These are phyloP conservation scores for Colletotrichum sp. DNA, from an alignment of 2,329 filamentous ascomycete genomes.

Conservation along the genomic window DNA sequence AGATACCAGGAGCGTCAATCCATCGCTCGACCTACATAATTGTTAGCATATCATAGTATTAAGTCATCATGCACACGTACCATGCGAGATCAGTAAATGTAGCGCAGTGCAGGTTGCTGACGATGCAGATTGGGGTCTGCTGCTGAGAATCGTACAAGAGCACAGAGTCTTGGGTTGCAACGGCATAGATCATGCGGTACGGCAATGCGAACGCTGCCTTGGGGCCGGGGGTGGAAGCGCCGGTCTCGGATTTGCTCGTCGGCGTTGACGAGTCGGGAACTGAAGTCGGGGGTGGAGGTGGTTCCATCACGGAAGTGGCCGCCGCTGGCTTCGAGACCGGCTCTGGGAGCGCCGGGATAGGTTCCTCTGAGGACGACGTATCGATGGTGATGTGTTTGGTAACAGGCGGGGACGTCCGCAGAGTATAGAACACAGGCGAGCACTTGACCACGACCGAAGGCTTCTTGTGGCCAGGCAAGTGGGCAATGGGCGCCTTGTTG, in stretches of 20 bases:
- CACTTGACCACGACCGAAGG: constrained; percentile 95
- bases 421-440: constrained; percentile 86
- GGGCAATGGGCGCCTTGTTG: constrained; percentile 94
- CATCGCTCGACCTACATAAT: constrained; percentile 51
- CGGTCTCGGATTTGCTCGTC: constrained; percentile 44
- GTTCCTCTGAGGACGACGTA: constrained; percentile 85
- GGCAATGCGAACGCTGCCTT: constrained; percentile 81
- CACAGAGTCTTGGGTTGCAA: constrained; percentile 95
- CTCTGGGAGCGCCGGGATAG: constrained; percentile 84
- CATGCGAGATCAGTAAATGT: constrained; percentile 97
- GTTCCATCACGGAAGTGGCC: constrained; percentile 76
- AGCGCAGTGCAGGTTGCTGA: constrained; percentile 96
- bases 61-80: constrained; percentile 59
- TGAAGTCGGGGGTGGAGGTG: constrained; percentile 70
- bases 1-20: constrained; percentile 78
- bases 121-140: constrained; percentile 88
- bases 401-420: constrained; percentile 69
- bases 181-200: constrained; percentile 95
- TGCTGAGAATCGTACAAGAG: constrained; percentile 97
- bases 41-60: not conserved
- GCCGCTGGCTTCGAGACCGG: constrained; percentile 70
- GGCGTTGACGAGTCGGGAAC: constrained; percentile 42
- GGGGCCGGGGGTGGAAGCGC: constrained; percentile 59
- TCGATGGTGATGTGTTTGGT: constrained; percentile 95
- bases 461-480: constrained; percentile 97